Conservation (phyloP, 441 rosid genomes). For the Metrosideros polymorpha region DNA sequence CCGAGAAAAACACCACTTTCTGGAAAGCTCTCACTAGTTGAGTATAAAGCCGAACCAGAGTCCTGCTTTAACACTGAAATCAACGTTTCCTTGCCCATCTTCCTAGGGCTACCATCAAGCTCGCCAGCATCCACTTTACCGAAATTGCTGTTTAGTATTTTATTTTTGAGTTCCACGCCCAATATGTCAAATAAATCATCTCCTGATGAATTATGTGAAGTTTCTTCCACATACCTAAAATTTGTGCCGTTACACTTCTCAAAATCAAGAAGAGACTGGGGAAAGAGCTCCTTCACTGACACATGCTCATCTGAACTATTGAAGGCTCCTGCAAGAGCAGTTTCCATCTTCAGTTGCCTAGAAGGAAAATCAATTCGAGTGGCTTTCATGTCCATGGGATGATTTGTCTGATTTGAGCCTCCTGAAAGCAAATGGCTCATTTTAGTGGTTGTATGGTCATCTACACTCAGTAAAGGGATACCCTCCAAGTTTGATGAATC, state of each 20-base stretch:
- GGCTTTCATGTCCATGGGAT: slow-evolving; percentile 7
- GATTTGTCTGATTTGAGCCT: slow-evolving; percentile 3
- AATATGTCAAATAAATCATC: slow-evolving; percentile 76
- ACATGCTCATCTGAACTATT: slow-evolving; percentile 6
- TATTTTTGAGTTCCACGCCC: slow-evolving; percentile 64
- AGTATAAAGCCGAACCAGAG: slow-evolving; percentile 21
- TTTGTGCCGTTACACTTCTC: slow-evolving; percentile 9
- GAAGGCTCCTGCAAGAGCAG: slow-evolving; percentile 19
- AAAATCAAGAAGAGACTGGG: slow-evolving; percentile 8
- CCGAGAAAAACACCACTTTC: slow-evolving; percentile 16
- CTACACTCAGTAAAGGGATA: slow-evolving; percentile 11
- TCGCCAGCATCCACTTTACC: slow-evolving; percentile 16
- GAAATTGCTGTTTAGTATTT: slow-evolving; percentile 28
- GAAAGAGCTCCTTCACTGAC: slow-evolving; percentile 9
- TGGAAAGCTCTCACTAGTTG: slow-evolving; percentile 24
- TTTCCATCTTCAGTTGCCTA: slow-evolving; percentile 17
- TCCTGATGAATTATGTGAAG: slow-evolving; percentile 35
- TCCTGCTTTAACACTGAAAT: slow-evolving; percentile 27
- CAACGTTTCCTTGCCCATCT: slow-evolving; percentile 23
- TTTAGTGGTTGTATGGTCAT: slow-evolving; percentile 5
- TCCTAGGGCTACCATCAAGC: slow-evolving; percentile 16
- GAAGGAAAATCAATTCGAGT: slow-evolving; percentile 9
- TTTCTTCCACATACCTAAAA: slow-evolving; percentile 17
- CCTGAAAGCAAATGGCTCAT: slow-evolving; percentile 14
- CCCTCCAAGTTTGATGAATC: slow-evolving; percentile 20